These are phyloP conservation scores for Phytopythium helicoides DNA, from an alignment of 352 stramenopile species.

Conservation along the genomic window DNA sequence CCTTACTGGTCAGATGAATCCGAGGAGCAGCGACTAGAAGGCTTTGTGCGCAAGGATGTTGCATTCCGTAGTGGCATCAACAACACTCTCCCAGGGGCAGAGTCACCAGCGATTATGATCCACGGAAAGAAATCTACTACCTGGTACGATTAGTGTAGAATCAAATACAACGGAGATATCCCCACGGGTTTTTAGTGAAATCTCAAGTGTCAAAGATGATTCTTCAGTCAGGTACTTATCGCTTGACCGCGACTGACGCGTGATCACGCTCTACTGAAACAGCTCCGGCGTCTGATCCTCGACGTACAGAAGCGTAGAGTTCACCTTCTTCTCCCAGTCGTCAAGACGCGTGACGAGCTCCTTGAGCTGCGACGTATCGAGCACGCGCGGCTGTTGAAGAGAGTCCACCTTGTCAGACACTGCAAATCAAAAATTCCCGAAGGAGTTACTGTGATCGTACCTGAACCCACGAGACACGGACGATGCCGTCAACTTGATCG, in stretches of 20 bases:
- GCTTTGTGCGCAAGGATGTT: conserved; percentile 4
- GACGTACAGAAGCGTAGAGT: conserved; percentile 79
- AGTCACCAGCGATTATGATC: conserved; percentile 6
- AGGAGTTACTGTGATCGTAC: conserved; percentile 8
- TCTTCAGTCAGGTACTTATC: not conserved
- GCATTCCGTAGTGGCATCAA: no score
- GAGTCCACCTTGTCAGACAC: not conserved
- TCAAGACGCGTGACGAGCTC: conserved; percentile 72
- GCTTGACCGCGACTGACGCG: not conserved
- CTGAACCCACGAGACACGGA: conserved; percentile 97
- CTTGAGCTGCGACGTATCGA: conserved; percentile 77
- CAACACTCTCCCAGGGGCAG: not conserved
- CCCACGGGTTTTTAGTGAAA: not conserved
- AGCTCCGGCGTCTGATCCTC: conserved; percentile 86
- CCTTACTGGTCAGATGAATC: conserved; percentile 45
- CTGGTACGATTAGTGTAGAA: conserved; percentile 47
- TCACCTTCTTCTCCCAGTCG: conserved; percentile 82
- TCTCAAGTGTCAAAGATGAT: not conserved
- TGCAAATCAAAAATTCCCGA: not conserved
- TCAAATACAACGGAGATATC: no score
- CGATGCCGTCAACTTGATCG: conserved; percentile 91
- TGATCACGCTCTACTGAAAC: conserved; percentile 58
- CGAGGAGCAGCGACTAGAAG: conserved; percentile 17
- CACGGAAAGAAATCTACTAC: conserved; percentile 38
- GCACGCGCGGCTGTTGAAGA: conserved; percentile 51